These are phyloP conservation scores for Rubia peregrina DNA, from an alignment of 305 asterid species.

Conservation along the genomic window DNA sequence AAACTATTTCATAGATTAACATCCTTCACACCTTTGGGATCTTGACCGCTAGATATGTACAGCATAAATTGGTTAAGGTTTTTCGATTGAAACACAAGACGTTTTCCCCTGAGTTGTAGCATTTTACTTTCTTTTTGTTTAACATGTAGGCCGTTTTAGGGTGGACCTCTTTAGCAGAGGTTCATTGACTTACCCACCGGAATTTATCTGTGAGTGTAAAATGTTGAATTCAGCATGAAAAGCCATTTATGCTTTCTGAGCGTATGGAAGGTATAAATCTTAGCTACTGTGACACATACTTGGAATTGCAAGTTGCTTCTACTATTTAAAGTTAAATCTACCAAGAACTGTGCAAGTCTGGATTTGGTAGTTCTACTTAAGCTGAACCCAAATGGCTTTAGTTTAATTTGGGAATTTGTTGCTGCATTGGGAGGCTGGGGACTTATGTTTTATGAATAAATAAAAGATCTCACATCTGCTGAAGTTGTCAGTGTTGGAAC, in stretches of 20 bases:
- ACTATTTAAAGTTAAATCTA: background rate
- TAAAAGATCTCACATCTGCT: background rate
- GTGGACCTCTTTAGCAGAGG: background rate
- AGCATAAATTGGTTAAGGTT: background rate
- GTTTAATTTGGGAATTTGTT: background rate
- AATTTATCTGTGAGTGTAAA: background rate
- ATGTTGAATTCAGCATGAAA: background rate
- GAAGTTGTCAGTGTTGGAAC: background rate
- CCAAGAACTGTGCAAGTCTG: background rate
- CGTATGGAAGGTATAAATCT: background rate
- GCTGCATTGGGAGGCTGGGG: background rate
- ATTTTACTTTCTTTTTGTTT: background rate
- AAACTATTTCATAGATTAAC: background rate
- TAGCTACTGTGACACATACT: background rate
- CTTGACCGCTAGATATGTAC: background rate
- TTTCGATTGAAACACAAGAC: background rate
- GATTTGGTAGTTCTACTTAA: background rate
- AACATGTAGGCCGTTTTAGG: background rate
- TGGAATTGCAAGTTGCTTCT: background rate
- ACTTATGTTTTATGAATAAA: background rate
- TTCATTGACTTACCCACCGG: background rate
- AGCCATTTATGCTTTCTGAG: background rate
- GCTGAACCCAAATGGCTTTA: background rate
- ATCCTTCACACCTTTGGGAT: slow-evolving; percentile 3
- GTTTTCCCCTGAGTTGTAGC: background rate